phyloP scores from a whole-genome alignment of 768 basidiomycete species.

The Trametes cubensis region DNA sequence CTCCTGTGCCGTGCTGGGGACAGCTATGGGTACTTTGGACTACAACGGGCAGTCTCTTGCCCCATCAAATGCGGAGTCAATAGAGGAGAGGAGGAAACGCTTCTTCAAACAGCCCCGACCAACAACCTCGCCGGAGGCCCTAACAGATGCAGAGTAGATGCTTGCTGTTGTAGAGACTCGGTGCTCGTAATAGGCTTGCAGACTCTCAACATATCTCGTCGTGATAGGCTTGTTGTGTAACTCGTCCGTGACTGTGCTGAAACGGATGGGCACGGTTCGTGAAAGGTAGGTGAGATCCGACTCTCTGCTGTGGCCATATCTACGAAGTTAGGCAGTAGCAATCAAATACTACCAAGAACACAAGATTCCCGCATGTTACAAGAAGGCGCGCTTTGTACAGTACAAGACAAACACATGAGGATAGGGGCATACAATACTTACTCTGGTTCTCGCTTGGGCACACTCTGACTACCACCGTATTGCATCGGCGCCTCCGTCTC shows the following conservation, averaged over 20 bases:
- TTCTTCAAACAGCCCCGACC: slow-evolving; percentile 80
- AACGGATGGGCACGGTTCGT: too few species aligned
- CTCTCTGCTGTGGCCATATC: too few species aligned
- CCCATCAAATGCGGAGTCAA: slow-evolving; percentile 47
- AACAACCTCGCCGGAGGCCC: slow-evolving; percentile 45
- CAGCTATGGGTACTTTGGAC: slow-evolving; percentile 79
- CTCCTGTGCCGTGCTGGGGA: slow-evolving; percentile 77
- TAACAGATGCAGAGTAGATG: slow-evolving; percentile 33
- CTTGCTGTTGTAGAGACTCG: slow-evolving; percentile 13
- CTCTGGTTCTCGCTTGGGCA: slow-evolving; percentile 9
- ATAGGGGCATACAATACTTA: neutral
- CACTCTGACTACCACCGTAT: neutral
- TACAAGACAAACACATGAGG: neutral
- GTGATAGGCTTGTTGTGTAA: too few species aligned
- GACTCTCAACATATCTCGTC: neutral
- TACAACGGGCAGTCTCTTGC: slow-evolving; percentile 65
- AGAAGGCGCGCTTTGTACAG: neutral
- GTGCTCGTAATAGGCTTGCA: slow-evolving; percentile 1
- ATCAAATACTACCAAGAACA: too few species aligned
- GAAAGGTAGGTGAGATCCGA: too few species aligned
- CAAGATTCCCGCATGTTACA: neutral
- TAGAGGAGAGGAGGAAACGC: slow-evolving; percentile 71
- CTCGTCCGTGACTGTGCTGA: too few species aligned
- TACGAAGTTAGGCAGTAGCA: too few species aligned
- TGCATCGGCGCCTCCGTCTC: slow-evolving; percentile 10